Base-by-base conservation (phyloP, 1,284 basidiomycete species). In the Leccinum pachyderme region DNA sequence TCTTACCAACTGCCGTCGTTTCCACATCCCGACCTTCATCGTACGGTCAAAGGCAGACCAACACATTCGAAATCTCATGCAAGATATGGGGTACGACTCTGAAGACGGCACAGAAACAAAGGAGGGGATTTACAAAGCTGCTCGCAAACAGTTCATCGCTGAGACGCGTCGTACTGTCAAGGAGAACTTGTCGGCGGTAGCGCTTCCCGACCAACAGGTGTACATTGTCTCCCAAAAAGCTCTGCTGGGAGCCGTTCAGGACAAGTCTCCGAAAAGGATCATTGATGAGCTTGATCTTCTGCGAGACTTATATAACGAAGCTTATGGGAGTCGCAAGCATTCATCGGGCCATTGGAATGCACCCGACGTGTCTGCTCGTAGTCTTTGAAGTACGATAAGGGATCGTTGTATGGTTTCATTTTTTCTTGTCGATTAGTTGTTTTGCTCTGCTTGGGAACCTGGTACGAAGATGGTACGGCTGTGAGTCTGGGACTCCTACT, bases 11-110 rank as follows among this genome's bases (percentile, higher is more conserved):
- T 65, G 62, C 39, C 61, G 58, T 35, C 65, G 63, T 24, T 73
- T 64, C 58, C 58, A 58, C 0, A 74, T 73, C 43, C 73, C 73
- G 7, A 60, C 63, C 1, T 68, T 65, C 45, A 70, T 73, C 33
- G 72, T 74, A n/a, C 72, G 72, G 6, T 75, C 72, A 4, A 72
- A 73, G 55, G 63, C 72, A 0, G 71, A 74, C 51, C 63, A 65
- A 25, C 69, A 72, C 49, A 69, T 72, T 53, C 57, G 53, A 2
- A 73, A 73, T 51, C 45, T 71, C 37, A 62, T 65, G 59, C 56
- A 49, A 29, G 72, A 72, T 37, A 62, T 61, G 57, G 63, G 59
- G 32, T 63, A 72, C n/a, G 63, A 68, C 35, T 68, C 59, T 3
- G 65, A 69, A 12, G 53, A 53, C 11, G 67, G 62, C 22, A 31